Evolutionary conservation across 1,284 basidiomycete species (phyloP).

Genomic region (Chiua sp.): DNA sequence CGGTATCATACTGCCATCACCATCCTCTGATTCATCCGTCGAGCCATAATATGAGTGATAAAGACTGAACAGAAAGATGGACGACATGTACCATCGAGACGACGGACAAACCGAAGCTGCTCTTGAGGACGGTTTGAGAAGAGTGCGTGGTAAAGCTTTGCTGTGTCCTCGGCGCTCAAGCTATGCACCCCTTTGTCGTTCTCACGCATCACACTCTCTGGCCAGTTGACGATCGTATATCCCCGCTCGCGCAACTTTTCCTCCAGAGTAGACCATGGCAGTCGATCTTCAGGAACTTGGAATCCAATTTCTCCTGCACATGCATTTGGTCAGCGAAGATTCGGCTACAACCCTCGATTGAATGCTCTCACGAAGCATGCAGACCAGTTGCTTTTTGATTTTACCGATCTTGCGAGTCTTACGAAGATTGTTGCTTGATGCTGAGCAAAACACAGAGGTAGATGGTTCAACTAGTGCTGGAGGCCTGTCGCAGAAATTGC

Average conservation of each 20-base stretch:
- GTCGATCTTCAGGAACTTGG: slow-evolving; percentile 1
- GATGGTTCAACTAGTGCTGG: not conserved
- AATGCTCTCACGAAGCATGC: slow-evolving; percentile 19
- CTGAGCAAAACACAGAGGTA: not conserved
- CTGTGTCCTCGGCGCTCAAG: slow-evolving; percentile 9
- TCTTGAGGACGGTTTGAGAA: slow-evolving; percentile 2
- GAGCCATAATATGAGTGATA: not conserved
- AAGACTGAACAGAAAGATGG: too few species aligned
- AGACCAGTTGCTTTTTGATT: slow-evolving; percentile 14
- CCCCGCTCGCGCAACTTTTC: not conserved
- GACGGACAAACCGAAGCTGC: slow-evolving; percentile 10
- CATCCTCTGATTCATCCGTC: too few species aligned
- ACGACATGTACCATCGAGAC: not conserved
- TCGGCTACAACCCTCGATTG: not conserved
- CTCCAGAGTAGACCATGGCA: slow-evolving; percentile 20
- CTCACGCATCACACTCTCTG: slow-evolving; percentile 2
- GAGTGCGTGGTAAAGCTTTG: slow-evolving; percentile 8
- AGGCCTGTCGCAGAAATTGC: not conserved
- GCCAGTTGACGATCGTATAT: slow-evolving; percentile 18
- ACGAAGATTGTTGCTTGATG: not conserved
- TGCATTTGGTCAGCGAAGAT: not conserved
- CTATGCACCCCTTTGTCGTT: slow-evolving; percentile 13
- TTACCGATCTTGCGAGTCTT: slow-evolving; percentile 1
- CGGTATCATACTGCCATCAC: not conserved
- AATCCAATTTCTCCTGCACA: slow-evolving; percentile 11